phyloP scores from a whole-genome alignment of 805 yeast genomes.

The Pichia insulana region DNA sequence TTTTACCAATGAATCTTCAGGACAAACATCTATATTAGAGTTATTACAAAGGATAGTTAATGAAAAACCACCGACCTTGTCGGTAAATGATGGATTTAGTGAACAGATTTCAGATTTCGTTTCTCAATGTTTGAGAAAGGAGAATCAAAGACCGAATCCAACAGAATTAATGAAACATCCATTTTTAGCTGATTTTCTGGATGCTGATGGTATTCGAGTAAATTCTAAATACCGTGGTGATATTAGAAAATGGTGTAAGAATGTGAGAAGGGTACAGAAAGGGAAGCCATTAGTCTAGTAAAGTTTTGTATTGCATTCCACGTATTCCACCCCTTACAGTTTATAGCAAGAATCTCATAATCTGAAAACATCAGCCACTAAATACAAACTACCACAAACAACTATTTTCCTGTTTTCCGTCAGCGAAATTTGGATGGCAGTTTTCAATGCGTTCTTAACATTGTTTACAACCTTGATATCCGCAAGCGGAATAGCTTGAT shows the following conservation, averaged over 20 bases:
- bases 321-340: too few species aligned
- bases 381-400: constrained; percentile 64
- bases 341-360: too few species aligned
- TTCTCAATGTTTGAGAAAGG: constrained; percentile 64
- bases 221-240: constrained; percentile 19
- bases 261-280: constrained; percentile 30
- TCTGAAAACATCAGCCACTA: constrained; percentile 49
- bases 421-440: constrained; percentile 14
- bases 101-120: constrained; percentile 56
- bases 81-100: constrained; percentile 37
- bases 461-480: constrained; percentile 7
- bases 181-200: constrained; percentile 23
- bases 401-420: constrained; percentile 28
- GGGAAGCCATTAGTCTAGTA: constrained; percentile 21
- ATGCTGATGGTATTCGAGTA: constrained; percentile 26
- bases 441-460: constrained; percentile 21
- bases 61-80: constrained; percentile 76
- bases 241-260: constrained; percentile 30
- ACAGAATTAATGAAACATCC: constrained; percentile 47
- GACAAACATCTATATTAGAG: constrained; percentile 64
- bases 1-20: constrained; percentile 44
- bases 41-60: constrained; percentile 86
- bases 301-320: background rate
- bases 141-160: constrained; percentile 68
- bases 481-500: constrained; percentile 17